Conservation (phyloP, 2,329 filamentous ascomycete species). For the Chlorencoelia australis region DNA sequence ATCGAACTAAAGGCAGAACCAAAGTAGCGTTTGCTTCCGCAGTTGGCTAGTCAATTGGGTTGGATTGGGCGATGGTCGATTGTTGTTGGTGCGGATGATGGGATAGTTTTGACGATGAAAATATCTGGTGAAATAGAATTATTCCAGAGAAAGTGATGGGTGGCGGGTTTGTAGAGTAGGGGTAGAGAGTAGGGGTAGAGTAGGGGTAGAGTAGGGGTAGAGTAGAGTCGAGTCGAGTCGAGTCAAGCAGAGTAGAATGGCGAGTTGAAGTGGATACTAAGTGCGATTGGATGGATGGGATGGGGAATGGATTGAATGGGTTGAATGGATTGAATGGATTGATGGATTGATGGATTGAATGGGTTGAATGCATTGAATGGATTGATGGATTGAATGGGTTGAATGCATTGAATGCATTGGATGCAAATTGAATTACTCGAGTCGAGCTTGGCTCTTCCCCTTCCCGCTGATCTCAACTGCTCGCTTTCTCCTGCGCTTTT, state of each 20-base stretch:
- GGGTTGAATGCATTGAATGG: background rate
- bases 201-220: background rate
- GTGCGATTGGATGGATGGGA: background rate
- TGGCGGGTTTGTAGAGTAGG: conserved; percentile 11
- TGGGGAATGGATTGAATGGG: background rate
- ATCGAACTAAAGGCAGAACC: no score
- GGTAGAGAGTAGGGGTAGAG: conserved; percentile 3
- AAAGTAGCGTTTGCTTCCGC: no score
- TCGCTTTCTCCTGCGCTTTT: no score
- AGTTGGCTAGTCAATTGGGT: no score
- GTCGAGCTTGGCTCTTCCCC: background rate
- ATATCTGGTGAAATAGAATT: no score
- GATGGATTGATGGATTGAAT: background rate
- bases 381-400: no score
- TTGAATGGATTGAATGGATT: background rate
- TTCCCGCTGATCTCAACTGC: no score
- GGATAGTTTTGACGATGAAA: conserved; percentile 5
- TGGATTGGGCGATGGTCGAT: no score
- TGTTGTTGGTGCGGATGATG: no score
- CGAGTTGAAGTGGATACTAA: no score
- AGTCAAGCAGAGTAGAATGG: background rate
- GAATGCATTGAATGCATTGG: background rate
- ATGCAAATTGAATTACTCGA: no score
- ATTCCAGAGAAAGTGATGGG: conserved; percentile 13
- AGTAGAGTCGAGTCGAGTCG: background rate